These are phyloP conservation scores for Nidularia pulvinata DNA, from an alignment of 768 basidiomycete species.

Conservation along the genomic window DNA sequence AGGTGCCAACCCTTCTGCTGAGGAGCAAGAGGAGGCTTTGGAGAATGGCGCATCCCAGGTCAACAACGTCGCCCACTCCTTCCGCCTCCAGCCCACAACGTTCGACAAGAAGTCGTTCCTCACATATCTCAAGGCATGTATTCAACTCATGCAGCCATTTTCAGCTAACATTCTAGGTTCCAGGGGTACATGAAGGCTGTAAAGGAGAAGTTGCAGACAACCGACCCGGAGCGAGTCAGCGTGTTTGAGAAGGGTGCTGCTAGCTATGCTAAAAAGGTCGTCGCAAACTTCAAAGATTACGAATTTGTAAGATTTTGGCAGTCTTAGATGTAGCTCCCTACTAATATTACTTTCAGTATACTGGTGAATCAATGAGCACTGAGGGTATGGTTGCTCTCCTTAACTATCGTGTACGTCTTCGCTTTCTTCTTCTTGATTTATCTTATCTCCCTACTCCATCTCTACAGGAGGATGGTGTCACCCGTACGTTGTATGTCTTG, in stretches of 20 bases:
- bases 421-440: neutral
- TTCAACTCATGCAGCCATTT: neutral
- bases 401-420: slow-evolving; percentile 78
- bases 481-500: slow-evolving; percentile 52
- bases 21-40: slow-evolving; percentile 80
- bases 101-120: slow-evolving; percentile 95
- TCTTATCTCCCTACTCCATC: slow-evolving; percentile 4
- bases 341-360: slow-evolving; percentile 46
- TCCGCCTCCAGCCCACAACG: slow-evolving; percentile 77
- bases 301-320: slow-evolving; percentile 68
- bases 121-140: slow-evolving; percentile 70
- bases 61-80: slow-evolving; percentile 92
- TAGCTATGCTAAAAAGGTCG: slow-evolving; percentile 83
- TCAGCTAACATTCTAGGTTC: neutral
- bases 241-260: slow-evolving; percentile 84
- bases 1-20: slow-evolving; percentile 94
- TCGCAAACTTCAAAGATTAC: slow-evolving; percentile 90
- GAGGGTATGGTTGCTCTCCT: slow-evolving; percentile 95
- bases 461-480: slow-evolving; percentile 71
- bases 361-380: slow-evolving; percentile 74
- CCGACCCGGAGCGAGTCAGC: slow-evolving; percentile 57
- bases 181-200: slow-evolving; percentile 95
- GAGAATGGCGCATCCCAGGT: slow-evolving; percentile 77
- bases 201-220: slow-evolving; percentile 60
- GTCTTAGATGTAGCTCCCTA: no score